These are phyloP conservation scores for Cadophora malorum DNA, from an alignment of 2,329 filamentous ascomycete species.

Conservation along the genomic window DNA sequence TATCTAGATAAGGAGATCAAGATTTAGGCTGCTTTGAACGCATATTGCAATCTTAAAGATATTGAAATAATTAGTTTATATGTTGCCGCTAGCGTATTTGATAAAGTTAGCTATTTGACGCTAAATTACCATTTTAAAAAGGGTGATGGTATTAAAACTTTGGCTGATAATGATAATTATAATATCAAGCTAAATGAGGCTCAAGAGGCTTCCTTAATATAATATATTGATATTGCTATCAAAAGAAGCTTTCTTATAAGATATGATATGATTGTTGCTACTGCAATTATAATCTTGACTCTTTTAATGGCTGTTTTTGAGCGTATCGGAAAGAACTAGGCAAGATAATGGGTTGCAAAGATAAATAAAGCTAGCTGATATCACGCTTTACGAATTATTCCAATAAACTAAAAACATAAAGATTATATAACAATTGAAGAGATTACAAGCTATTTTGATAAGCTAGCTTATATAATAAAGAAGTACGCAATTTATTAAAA, in stretches of 20 bases:
- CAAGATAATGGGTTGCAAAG: neutral
- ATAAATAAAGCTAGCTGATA: neutral
- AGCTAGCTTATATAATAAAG: neutral
- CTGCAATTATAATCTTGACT: neutral
- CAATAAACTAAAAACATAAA: neutral
- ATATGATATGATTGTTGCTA: slow-evolving; percentile 2
- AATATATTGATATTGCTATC: neutral
- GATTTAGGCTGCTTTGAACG: slow-evolving; percentile 5
- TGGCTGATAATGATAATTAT: neutral
- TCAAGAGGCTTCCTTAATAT: slow-evolving; percentile 1
- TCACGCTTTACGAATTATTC: neutral
- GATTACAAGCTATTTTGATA: neutral
- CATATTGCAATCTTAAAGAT: neutral
- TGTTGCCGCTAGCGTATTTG: neutral
- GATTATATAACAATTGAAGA: neutral
- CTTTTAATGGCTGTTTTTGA: neutral
- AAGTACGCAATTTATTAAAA: neutral
- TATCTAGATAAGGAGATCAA: neutral
- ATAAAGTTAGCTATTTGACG: neutral
- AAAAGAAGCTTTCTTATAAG: neutral
- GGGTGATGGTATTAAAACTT: neutral
- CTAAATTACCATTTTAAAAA: neutral
- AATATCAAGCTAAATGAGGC: neutral
- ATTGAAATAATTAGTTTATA: neutral
- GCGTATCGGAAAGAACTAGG: neutral